Percentiles rank a stretch among this genome's conserved stretches.
Conservation (phyloP, 192 early-diverging fungal genomes). For the Coemansia sp. region DNA sequence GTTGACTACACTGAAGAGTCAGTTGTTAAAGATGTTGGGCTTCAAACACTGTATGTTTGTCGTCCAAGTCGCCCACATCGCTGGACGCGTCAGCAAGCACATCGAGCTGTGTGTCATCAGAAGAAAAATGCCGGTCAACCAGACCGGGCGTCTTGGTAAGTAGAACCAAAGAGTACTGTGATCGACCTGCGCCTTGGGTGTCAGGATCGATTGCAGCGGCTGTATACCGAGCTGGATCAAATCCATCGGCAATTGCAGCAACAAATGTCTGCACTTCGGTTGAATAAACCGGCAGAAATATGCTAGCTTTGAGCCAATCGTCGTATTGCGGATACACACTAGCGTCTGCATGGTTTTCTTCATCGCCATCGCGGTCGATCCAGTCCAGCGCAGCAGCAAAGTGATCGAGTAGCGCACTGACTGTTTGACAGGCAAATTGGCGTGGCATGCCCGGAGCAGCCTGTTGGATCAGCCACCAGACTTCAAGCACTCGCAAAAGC, state of each 20-base stretch:
- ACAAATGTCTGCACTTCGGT: conserved; percentile 43
- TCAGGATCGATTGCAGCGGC: conserved; percentile 5
- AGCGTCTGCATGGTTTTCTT: not conserved
- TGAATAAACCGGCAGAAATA: conserved; percentile 46
- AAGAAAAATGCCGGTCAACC: conserved; percentile 27
- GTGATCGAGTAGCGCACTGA: conserved; percentile 19
- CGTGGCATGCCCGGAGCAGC: conserved; percentile 41
- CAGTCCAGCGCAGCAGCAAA: conserved; percentile 14
- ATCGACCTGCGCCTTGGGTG: not conserved
- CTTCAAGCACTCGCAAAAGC: conserved; percentile 35
- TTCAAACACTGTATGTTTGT: conserved; percentile 34
- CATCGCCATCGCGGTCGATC: not conserved
- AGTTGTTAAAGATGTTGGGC: conserved; percentile 16
- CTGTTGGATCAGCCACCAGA: conserved; percentile 40
- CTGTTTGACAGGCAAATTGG: conserved; percentile 26
- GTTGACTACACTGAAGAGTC: not conserved
- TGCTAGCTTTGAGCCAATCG: conserved; percentile 11
- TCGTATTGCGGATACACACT: conserved; percentile 1
- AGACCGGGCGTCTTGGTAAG: conserved; percentile 36
- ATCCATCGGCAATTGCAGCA: conserved; percentile 23
- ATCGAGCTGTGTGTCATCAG: conserved; percentile 10
- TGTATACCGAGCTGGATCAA: conserved; percentile 37
- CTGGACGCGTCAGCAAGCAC: not conserved
- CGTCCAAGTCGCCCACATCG: conserved; percentile 5
- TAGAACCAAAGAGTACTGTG: conserved; percentile 12